phyloP scores from a whole-genome alignment of 192 early-diverging fungal species.

The Coemansia sp. region DNA sequence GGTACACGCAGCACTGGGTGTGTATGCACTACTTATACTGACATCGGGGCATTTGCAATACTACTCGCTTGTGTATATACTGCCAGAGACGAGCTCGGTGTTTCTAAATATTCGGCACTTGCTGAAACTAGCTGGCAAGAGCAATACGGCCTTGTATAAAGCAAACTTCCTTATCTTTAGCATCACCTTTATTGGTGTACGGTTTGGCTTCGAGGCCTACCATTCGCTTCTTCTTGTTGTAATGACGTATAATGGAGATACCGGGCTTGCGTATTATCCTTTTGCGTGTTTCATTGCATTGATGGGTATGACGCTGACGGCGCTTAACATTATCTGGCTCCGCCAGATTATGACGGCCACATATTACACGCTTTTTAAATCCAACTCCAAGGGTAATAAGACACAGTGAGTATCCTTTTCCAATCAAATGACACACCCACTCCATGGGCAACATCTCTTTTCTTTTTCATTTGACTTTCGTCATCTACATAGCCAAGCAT shows the following conservation, averaged over 20 bases:
- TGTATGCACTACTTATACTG: constrained; percentile 33
- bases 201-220: constrained; percentile 41
- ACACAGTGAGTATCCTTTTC: background rate
- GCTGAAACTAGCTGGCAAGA: constrained; percentile 23
- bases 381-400: background rate
- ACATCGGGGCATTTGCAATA: constrained; percentile 48
- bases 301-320: constrained; percentile 35
- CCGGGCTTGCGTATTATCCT: constrained; percentile 27
- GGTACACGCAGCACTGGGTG: constrained; percentile 38
- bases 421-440: background rate
- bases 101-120: constrained; percentile 44
- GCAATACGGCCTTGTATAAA: constrained; percentile 29
- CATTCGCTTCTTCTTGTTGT: constrained; percentile 22
- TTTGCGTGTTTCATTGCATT: constrained; percentile 41
- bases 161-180: constrained; percentile 37
- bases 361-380: constrained; percentile 29
- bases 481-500: background rate
- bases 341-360: constrained; percentile 37
- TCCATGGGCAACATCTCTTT: background rate
- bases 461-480: background rate
- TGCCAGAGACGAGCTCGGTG: constrained; percentile 48
- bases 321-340: constrained; percentile 47
- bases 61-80: constrained; percentile 42
- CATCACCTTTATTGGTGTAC: constrained; percentile 23
- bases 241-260: constrained; percentile 9